These are phyloP conservation scores for Ramaria sp. DNA, from an alignment of 768 basidiomycete species.

Conservation along the genomic window DNA sequence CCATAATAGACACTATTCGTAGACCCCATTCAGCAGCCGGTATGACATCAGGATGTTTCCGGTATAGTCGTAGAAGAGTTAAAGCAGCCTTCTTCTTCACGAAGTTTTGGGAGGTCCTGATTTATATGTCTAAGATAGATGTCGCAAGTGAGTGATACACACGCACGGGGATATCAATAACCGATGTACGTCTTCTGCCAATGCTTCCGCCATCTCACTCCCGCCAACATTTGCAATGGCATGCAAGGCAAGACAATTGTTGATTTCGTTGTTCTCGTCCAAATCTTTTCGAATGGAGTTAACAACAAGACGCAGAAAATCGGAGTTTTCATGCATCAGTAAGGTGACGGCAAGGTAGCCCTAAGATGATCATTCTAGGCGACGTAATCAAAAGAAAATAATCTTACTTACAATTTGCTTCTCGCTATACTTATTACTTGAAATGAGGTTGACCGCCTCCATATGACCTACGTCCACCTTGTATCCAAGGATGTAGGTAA, in stretches of 20 bases:
- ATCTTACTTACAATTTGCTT: conserved; percentile 82
- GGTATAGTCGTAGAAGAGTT: conserved; percentile 83
- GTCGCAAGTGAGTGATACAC: neutral
- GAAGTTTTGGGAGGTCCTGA: conserved; percentile 85
- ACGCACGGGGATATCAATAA: conserved; percentile 86
- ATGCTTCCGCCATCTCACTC: conserved; percentile 95
- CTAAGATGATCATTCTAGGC: conserved; percentile 27
- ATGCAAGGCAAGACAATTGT: conserved; percentile 93
- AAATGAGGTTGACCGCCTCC: conserved; percentile 98
- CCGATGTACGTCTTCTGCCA: conserved; percentile 89
- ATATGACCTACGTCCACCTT: conserved; percentile 98
- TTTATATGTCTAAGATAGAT: neutral
- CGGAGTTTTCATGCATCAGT: conserved; percentile 98
- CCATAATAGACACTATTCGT: conserved; percentile 91
- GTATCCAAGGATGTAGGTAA: conserved; percentile 98
- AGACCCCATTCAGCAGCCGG: conserved; percentile 93
- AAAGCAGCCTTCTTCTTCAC: conserved; percentile 98
- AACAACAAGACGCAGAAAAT: conserved; percentile 90
- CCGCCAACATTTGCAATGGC: conserved; percentile 98
- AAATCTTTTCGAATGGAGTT: conserved; percentile 98
- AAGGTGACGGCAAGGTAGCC: conserved; percentile 96
- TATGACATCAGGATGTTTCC: conserved; percentile 92
- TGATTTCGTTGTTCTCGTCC: conserved; percentile 87
- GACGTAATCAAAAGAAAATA: neutral
- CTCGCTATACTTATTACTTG: conserved; percentile 91